Base-by-base conservation (phyloP, 208 protist genomes). In the Trypanosoma platydactyli region DNA sequence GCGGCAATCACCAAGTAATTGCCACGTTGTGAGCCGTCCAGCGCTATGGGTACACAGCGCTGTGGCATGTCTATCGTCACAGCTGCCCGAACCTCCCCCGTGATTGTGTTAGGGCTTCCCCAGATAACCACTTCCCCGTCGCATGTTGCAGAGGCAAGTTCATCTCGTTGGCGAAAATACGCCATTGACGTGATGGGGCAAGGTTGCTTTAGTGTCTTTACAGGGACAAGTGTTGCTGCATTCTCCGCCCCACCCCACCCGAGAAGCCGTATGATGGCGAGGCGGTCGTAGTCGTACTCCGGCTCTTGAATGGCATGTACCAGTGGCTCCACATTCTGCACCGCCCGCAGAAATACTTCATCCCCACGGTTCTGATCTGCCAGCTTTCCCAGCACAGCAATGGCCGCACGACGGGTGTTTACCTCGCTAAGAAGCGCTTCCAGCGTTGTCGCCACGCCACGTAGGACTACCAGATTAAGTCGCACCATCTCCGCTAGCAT, bases 101-200 rank as follows among this genome's bases (percentile, higher is more conserved):
- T 68, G 1, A 53, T 46, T 3, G 51, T 22, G 60, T 81, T 60
- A 20, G 79, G 83, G 29, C 65, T 57, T 3, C 89, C 90, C 87
- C 87, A 95, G 15, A 89, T 63, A 15, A 74, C 65, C 22, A 93
- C 70, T 3, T 77, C 70, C 24, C 90, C 85, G 46, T 91, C 87
- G 56, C 73, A 83, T 53, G 85, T 75, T 1, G 73, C 83, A 0
- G 81, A 79, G 55, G 88, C 73, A 25, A 95, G 79, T 49, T 95
- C 87, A 60, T 95, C 90, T 22, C 85, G 82, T 20, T 60, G 51
- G 5, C 67, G 59, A 51, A 93, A 78, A 63, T 95, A 95, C 20
- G 81, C 63, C 71, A 92, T 78, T 35, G 72, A 82, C 45, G 78
- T 89, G 16, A 83, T 73, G 1, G 84, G 77, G 38, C 64, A 83